Conservation (phyloP, 495 filamentous ascomycete genomes). For the Penicillium daleae region DNA sequence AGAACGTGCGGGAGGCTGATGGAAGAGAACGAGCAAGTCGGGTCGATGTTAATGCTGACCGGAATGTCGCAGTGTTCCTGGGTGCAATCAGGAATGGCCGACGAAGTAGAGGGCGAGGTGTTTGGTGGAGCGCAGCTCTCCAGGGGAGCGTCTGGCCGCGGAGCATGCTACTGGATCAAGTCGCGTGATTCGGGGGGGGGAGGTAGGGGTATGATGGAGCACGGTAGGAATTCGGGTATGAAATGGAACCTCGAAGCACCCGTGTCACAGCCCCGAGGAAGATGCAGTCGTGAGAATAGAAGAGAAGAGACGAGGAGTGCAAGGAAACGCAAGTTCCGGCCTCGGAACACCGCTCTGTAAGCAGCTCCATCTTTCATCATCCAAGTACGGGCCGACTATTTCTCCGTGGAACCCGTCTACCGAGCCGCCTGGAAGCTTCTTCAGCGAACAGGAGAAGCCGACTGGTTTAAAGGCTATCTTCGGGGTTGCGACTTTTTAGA, state of each 20-base stretch:
- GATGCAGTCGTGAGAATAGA: conserved; percentile 11
- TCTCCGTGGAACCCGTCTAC: conserved; percentile 19
- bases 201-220: conserved; percentile 6
- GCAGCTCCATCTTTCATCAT: conserved; percentile 42
- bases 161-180: conserved; percentile 50
- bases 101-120: conserved; percentile 42
- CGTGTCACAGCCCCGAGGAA: conserved; percentile 23
- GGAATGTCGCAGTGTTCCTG: conserved; percentile 45
- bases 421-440: conserved; percentile 40
- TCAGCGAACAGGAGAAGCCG: conserved; percentile 16
- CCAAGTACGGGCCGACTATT: conserved; percentile 17
- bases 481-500: conserved; percentile 16
- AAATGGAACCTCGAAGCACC: conserved; percentile 14
- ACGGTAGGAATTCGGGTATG: conserved; percentile 11
- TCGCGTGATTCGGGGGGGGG: conserved; percentile 15
- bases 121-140: conserved; percentile 57
- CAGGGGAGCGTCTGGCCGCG: conserved; percentile 58
- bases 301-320: conserved; percentile 14
- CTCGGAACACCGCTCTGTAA: conserved; percentile 41
- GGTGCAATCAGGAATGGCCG: conserved; percentile 38
- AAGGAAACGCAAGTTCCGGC: conserved; percentile 27
- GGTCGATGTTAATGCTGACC: conserved; percentile 35
- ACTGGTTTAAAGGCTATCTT: conserved; percentile 13
- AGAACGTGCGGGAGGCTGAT: conserved; percentile 44
- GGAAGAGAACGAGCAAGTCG: conserved; percentile 36